Conservation (phyloP, 2,329 filamentous ascomycete species). For the Xylaria sp. region DNA sequence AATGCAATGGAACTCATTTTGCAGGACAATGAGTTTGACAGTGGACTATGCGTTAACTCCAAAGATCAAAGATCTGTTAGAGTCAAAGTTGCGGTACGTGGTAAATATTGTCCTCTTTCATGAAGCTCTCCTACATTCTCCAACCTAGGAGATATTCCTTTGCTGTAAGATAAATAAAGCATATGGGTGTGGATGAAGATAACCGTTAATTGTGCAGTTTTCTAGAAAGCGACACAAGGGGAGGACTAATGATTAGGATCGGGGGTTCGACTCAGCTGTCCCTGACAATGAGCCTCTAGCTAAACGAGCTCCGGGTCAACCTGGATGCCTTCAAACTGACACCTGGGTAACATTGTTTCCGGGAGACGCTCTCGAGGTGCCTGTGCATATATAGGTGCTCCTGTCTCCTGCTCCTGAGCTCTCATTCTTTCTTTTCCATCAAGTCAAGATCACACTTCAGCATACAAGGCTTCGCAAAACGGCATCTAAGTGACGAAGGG, state of each 20-base stretch:
- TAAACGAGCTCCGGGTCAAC: not conserved
- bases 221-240: not conserved
- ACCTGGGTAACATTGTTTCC: not conserved
- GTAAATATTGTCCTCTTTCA: not conserved
- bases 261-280: not conserved
- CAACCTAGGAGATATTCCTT: not conserved
- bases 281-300: not conserved
- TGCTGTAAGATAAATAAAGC: not conserved
- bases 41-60: too few relatives aligned
- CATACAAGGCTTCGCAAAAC: not conserved
- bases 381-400: not conserved
- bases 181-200: not conserved
- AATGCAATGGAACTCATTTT: not conserved
- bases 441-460: not conserved
- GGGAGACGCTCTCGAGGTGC: not conserved
- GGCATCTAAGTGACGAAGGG: slow-evolving; percentile 1
- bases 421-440: not conserved
- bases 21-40: not conserved
- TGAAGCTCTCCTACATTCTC: not conserved
- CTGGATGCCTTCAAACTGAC: not conserved
- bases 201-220: not conserved
- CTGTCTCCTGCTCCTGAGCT: not conserved
- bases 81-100: not conserved
- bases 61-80: too few relatives aligned
- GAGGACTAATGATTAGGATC: not conserved